phyloP scores from a whole-genome alignment of 768 basidiomycete genomes.

The Phallus indusiatus region DNA sequence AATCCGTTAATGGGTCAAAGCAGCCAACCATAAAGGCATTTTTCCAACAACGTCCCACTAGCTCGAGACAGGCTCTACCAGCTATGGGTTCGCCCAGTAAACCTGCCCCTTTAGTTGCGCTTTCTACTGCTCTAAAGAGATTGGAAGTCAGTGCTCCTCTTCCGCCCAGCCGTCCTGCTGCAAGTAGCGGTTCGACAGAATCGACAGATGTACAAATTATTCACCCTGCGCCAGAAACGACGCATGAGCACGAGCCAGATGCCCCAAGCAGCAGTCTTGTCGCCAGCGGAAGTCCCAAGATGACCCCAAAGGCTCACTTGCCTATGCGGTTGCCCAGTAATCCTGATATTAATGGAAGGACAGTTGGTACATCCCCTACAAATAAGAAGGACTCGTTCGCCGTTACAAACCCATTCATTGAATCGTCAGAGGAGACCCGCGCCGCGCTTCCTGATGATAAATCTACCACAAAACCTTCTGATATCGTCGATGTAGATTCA shows the following conservation, averaged over 20 bases:
- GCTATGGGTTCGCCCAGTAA: not conserved
- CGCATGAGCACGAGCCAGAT: not conserved
- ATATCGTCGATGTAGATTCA: not conserved
- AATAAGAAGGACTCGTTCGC: not conserved
- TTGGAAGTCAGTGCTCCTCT: conserved; percentile 1
- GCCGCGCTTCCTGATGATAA: not conserved
- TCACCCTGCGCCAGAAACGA: not conserved
- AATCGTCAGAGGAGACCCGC: not conserved
- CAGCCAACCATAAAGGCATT: not conserved
- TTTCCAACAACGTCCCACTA: not conserved
- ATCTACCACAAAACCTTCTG: not conserved
- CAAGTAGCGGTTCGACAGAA: not conserved
- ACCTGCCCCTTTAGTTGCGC: conserved; percentile 5
- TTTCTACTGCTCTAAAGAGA: conserved; percentile 4
- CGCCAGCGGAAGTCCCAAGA: not conserved
- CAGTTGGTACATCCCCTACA: not conserved
- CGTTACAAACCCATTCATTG: not conserved
- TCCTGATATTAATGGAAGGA: not conserved
- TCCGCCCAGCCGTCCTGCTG: conserved; percentile 2
- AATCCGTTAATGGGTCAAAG: not conserved
- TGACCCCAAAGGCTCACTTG: not conserved
- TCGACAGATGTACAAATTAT: not conserved
- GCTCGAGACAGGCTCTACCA: not conserved
- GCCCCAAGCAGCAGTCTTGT: not conserved
- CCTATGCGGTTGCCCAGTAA: not conserved